These are phyloP conservation scores for Trapa bicornis DNA, from an alignment of 345 rosid genomes.

Conservation along the genomic window DNA sequence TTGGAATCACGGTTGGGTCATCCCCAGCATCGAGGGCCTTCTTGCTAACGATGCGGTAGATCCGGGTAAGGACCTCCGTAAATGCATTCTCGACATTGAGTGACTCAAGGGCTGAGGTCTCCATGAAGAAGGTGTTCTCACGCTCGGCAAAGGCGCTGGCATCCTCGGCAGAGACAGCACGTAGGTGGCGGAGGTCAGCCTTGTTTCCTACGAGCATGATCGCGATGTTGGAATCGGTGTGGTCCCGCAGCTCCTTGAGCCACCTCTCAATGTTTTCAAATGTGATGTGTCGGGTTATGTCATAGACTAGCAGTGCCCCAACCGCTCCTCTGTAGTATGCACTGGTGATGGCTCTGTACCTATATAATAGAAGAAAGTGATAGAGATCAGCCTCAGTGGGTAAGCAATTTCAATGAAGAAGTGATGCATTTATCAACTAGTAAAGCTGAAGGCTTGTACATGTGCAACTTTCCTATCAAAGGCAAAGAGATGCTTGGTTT, in stretches of 20 bases:
- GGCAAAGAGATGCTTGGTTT: too few relatives aligned
- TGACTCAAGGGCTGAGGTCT: conserved; percentile 82
- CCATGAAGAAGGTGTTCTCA: conserved; percentile 72
- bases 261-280: conserved; percentile 84
- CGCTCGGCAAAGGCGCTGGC: conserved; percentile 56
- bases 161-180: conserved; percentile 64
- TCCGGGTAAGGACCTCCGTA: conserved; percentile 73
- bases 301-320: conserved; percentile 74
- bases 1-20: conserved; percentile 73
- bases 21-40: conserved; percentile 75
- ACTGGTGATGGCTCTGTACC: conserved; percentile 84
- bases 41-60: conserved; percentile 63
- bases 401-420: neutral
- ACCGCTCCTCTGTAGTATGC: conserved; percentile 87
- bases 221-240: conserved; percentile 73
- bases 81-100: conserved; percentile 72
- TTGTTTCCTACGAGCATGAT: conserved; percentile 91
- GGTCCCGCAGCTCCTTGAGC: conserved; percentile 81
- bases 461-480: too few relatives aligned
- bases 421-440: neutral
- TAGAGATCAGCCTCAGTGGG: neutral
- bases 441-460: neutral
- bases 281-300: conserved; percentile 72
- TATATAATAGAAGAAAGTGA: conserved; percentile 4
- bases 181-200: conserved; percentile 74